Conservation (phyloP, 495 filamentous ascomycete species). For the Tuber umbilicatum region DNA sequence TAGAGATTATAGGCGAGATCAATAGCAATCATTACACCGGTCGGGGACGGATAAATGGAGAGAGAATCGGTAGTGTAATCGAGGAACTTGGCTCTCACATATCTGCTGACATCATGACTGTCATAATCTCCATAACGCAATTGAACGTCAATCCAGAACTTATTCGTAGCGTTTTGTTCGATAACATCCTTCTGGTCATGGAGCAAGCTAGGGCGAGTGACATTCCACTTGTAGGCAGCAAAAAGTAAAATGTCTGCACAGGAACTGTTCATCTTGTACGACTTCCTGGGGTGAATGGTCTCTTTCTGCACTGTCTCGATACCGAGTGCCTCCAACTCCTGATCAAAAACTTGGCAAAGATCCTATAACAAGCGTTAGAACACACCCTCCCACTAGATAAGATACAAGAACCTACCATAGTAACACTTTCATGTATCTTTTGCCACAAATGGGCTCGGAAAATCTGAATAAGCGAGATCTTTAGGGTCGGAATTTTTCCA, state of each 20-base stretch:
- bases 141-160: constrained; percentile 99
- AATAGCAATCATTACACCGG: constrained; percentile 96
- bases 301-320: constrained; percentile 99
- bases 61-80: constrained; percentile 99
- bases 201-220: constrained; percentile 82
- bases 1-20: constrained; percentile 98
- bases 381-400: background rate
- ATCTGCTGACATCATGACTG: constrained; percentile 96
- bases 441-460: constrained; percentile 99
- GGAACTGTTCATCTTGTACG: constrained; percentile 99
- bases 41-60: constrained; percentile 97
- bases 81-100: constrained; percentile 95
- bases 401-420: constrained; percentile 58
- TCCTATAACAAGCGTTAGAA: constrained; percentile 29
- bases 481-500: constrained; percentile 97
- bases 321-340: constrained; percentile 89
- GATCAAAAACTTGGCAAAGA: constrained; percentile 97
- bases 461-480: constrained; percentile 98
- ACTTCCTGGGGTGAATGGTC: constrained; percentile 98
- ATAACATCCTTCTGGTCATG: constrained; percentile 97
- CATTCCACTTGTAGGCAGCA: constrained; percentile 98
- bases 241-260: constrained; percentile 98
- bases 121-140: constrained; percentile 98
- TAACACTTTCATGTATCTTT: constrained; percentile 98
- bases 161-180: constrained; percentile 91